phyloP scores from a whole-genome alignment of 306 rosid genomes.

The Glycine latifolia region DNA sequence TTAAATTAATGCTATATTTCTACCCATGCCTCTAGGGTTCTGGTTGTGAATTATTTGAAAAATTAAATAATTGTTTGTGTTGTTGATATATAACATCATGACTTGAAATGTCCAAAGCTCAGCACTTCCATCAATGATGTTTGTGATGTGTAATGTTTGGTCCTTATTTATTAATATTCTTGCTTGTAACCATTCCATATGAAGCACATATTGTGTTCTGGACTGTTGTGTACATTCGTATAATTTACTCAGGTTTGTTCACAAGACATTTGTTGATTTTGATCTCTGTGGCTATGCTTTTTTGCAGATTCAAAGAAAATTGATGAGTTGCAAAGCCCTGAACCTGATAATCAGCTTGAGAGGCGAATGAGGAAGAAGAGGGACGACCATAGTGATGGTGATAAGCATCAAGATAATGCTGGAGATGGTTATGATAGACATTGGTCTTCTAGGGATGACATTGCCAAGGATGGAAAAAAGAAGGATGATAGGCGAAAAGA shows the following conservation, averaged over 20 bases:
- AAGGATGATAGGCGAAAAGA: constrained; percentile 92
- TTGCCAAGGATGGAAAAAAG: constrained; percentile 69
- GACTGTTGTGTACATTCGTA: constrained; percentile 14
- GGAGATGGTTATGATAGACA: constrained; percentile 67
- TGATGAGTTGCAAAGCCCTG: constrained; percentile 74
- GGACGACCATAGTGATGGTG: constrained; percentile 70
- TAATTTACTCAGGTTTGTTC: constrained; percentile 14
- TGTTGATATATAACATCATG: background rate
- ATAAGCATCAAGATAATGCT: constrained; percentile 67
- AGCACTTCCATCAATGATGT: background rate
- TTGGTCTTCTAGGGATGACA: constrained; percentile 71
- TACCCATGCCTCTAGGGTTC: background rate
- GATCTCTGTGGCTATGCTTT: constrained; percentile 35
- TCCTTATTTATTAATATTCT: too few species aligned
- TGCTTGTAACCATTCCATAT: background rate
- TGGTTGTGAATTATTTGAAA: constrained; percentile 22
- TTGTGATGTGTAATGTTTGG: too few species aligned
- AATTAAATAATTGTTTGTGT: constrained; percentile 1
- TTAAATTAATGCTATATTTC: constrained; percentile 1
- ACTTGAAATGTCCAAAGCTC: background rate
- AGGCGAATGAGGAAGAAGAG: constrained; percentile 72
- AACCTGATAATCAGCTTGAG: constrained; percentile 75
- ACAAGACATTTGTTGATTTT: constrained; percentile 36
- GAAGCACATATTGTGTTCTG: constrained; percentile 15
- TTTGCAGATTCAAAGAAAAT: constrained; percentile 63